Evolutionary conservation across 1,139 yeast genomes (phyloP).

Genomic region (Lodderomyces oxycetoniae): DNA sequence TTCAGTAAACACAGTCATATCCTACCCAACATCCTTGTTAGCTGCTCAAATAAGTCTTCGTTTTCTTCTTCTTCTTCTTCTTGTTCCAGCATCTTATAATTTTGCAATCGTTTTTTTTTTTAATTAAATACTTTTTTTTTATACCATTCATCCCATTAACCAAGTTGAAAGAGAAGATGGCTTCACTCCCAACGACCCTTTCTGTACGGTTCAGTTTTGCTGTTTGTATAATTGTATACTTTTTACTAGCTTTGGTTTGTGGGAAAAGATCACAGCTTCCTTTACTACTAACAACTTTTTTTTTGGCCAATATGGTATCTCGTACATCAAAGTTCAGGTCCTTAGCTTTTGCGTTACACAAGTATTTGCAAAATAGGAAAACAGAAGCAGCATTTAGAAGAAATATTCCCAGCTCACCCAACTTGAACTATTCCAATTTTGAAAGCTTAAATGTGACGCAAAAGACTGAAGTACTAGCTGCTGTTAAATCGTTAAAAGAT

Average conservation of each 20-base stretch:
- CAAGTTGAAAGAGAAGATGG: too few relatives aligned
- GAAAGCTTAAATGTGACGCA: conserved; percentile 16
- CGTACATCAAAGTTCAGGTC: conserved; percentile 20
- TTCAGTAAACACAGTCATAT: too few relatives aligned
- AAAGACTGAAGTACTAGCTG: conserved; percentile 39
- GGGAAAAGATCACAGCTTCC: conserved; percentile 23
- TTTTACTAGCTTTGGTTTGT: conserved; percentile 9
- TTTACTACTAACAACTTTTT: conserved; percentile 25
- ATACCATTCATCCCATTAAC: too few relatives aligned
- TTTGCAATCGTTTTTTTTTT: too few relatives aligned
- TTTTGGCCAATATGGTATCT: conserved; percentile 31
- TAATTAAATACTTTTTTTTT: too few relatives aligned
- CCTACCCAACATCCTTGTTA: too few relatives aligned
- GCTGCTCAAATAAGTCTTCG: too few relatives aligned
- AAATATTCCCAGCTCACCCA: background rate
- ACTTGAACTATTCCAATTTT: conserved; percentile 15
- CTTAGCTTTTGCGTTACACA: conserved; percentile 6
- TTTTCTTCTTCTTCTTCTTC: too few relatives aligned
- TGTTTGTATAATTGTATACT: conserved; percentile 5
- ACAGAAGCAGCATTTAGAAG: background rate
- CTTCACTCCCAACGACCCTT: too few relatives aligned
- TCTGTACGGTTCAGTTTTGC: too few relatives aligned
- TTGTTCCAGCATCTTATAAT: too few relatives aligned
- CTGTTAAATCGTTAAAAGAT: conserved; percentile 46
- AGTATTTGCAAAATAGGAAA: conserved; percentile 1